phyloP scores from a whole-genome alignment of 768 basidiomycete species.

The Kwoniella sp. region DNA sequence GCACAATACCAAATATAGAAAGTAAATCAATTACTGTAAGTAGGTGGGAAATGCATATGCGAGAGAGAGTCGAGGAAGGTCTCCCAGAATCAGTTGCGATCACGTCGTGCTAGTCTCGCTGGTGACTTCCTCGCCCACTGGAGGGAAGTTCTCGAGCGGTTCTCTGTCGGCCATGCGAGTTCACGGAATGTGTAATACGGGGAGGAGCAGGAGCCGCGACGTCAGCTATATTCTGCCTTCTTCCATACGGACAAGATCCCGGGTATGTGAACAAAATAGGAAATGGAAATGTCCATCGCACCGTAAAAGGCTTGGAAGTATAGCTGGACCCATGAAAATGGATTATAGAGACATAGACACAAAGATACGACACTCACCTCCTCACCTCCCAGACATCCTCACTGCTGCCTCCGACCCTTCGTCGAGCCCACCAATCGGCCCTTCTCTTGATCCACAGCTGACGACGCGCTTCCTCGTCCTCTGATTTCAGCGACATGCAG shows the following conservation, averaged over 20 bases:
- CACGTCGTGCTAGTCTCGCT: conserved; percentile 25
- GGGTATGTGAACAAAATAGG: no score
- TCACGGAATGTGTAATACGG: no score
- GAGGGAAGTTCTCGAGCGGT: conserved; percentile 63
- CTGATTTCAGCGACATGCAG: conserved; percentile 79
- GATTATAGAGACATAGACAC: no score
- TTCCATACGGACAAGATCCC: no score
- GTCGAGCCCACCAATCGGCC: conserved; percentile 92
- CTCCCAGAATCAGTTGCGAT: no score
- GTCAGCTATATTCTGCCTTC: neutral
- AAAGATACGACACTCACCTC: conserved; percentile 62
- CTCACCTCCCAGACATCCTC: conserved; percentile 94
- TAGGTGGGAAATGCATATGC: no score
- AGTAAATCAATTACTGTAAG: neutral
- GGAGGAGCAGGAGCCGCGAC: no score
- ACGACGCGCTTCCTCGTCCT: conserved; percentile 74
- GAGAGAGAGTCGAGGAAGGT: no score
- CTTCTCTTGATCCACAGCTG: conserved; percentile 81
- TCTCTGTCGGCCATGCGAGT: conserved; percentile 58
- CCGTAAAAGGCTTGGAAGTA: neutral
- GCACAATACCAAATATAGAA: neutral
- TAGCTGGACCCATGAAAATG: neutral
- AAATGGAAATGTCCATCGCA: no score
- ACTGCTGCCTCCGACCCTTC: conserved; percentile 75
- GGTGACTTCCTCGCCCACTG: conserved; percentile 30